phyloP scores from a whole-genome alignment of 257 asterid species.

The Coffea canephora region DNA sequence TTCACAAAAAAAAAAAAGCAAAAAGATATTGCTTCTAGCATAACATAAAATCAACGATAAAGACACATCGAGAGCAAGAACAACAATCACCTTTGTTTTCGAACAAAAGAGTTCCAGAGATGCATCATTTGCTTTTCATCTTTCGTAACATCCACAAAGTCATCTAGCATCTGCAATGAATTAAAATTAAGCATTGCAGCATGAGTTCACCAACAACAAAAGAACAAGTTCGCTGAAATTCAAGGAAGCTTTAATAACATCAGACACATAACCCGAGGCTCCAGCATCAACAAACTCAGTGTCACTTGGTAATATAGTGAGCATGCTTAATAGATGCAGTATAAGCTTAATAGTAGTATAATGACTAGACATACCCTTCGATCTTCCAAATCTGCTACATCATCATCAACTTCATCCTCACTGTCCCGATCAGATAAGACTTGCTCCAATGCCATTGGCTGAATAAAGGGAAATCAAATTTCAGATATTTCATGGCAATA shows the following conservation, averaged over 20 bases:
- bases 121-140: constrained; percentile 96
- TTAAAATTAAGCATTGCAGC: background rate
- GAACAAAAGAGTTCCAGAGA: constrained; percentile 96
- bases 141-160: constrained; percentile 92
- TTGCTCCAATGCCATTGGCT: constrained; percentile 99
- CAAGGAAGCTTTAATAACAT: background rate
- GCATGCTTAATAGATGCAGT: constrained; percentile 5
- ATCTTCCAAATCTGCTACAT: constrained; percentile 98
- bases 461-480: constrained; percentile 21
- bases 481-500: constrained; percentile 26
- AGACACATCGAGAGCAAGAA: background rate
- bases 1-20: background rate
- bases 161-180: constrained; percentile 91
- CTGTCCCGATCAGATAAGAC: constrained; percentile 93
- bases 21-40: background rate
- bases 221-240: background rate
- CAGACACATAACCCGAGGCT: background rate
- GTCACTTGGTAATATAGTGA: background rate
- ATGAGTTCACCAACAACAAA: background rate
- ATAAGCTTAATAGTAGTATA: constrained; percentile 18
- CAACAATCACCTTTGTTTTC: constrained; percentile 78
- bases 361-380: constrained; percentile 55
- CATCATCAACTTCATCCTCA: constrained; percentile 99
- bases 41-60: constrained; percentile 6
- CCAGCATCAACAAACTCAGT: background rate